Percentiles rank a stretch among this genome's conserved stretches.
Evolutionary conservation across 805 yeast genomes (phyloP).

Genomic region (Candida pini): DNA sequence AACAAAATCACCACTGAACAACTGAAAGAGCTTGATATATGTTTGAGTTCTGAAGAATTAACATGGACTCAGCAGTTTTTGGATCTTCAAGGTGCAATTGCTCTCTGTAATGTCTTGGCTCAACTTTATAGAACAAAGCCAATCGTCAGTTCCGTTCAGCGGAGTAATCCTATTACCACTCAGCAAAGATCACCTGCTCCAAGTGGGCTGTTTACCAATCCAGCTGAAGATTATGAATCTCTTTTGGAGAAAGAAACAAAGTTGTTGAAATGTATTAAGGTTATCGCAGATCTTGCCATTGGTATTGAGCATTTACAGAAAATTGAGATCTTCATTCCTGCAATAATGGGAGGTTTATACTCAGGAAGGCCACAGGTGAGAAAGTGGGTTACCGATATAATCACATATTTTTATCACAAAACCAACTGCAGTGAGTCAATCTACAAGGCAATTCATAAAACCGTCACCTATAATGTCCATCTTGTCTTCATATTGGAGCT

Average conservation of each 20-base stretch:
- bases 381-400: conserved; percentile 76
- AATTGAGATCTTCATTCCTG: conserved; percentile 51
- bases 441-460: conserved; percentile 21
- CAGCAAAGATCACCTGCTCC: neutral
- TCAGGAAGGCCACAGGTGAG: conserved; percentile 80
- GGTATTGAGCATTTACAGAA: conserved; percentile 65
- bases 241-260: conserved; percentile 64
- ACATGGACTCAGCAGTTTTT: conserved; percentile 83
- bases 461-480: conserved; percentile 31
- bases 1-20: conserved; percentile 64
- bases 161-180: neutral
- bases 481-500: conserved; percentile 23
- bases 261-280: conserved; percentile 75
- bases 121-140: conserved; percentile 31
- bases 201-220: conserved; percentile 21
- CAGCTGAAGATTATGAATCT: conserved; percentile 26
- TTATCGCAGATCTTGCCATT: conserved; percentile 61
- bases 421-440: conserved; percentile 17
- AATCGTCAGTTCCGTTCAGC: conserved; percentile 5
- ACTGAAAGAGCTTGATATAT: conserved; percentile 82
- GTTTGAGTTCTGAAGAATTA: conserved; percentile 72
- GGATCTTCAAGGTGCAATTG: conserved; percentile 83
- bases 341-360: conserved; percentile 72
- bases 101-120: conserved; percentile 66
- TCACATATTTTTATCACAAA: conserved; percentile 43